Evolutionary conservation across 768 basidiomycete genomes (phyloP), one percentile per base, ranked within the genome.

Genomic region (Auricularia sp.): DNA sequence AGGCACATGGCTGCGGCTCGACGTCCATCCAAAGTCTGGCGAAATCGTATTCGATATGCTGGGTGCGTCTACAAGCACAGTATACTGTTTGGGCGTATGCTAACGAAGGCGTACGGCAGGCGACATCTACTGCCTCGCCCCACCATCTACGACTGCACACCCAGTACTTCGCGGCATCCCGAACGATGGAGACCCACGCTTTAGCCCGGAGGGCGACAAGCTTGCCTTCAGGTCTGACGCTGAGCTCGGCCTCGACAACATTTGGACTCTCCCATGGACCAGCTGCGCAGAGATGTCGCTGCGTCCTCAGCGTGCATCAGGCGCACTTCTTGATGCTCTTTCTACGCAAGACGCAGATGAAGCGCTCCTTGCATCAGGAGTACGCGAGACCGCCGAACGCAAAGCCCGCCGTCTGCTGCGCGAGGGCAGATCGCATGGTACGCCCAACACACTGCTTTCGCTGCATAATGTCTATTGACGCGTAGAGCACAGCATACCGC

Each of bases 1-100:
- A 70, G 88, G 88, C 7, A 90, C 88, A 42, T 90, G 87, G 87
- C 74, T 90, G 62, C 80, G 87, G 11, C 80, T 90, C 36, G 88
- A 89, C 69, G 87, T 88, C 1, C 84, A 87, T 66, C 86, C 86
- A n/a, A 74, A 76, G 62, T 80, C 82, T 2, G 87, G 88, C 12
- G 88, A 90, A 67, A 80, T 90, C 56, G 79, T 88, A 6, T 90
- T 88, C 64, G 88, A 88, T 71, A 87, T 90, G 81, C 73, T 85
- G 6, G 88, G 61, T 62, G 7, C 8, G 34, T 36, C 2, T 29
- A 29, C 29, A 29, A 29, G 29, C 29, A 29, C 29, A 29, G 29
- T 2, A 29, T 29, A 29, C 29, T 29, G 29, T 29, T 29, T 0
- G 29, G 11, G 36, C 12, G 10, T 29, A 42, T 42, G 39, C 39